Evolutionary conservation across 169 alveolate genomes (phyloP).

Genomic region (Pseudocohnilembus persalinus): DNA sequence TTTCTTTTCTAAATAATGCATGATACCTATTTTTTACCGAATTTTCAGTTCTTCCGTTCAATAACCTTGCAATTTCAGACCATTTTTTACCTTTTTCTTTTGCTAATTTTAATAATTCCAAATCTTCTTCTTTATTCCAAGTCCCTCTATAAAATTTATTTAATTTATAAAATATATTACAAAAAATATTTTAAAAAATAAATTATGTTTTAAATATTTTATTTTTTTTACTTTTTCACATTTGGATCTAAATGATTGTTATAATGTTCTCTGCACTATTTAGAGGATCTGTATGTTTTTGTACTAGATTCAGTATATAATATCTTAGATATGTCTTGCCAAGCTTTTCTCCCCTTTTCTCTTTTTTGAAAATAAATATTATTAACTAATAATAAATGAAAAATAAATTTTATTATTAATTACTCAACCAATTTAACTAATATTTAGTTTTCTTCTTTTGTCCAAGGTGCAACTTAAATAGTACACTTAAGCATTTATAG

Average conservation of each 20-base stretch:
- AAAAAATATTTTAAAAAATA: too few species aligned
- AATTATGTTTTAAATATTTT: neutral
- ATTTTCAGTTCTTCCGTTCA: slow-evolving; percentile 31
- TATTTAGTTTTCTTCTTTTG: slow-evolving; percentile 22
- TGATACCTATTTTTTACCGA: slow-evolving; percentile 17
- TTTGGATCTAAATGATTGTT: slow-evolving; percentile 19
- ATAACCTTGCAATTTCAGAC: slow-evolving; percentile 15
- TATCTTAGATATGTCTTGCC: slow-evolving; percentile 10
- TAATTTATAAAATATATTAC: neutral
- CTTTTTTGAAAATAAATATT: neutral
- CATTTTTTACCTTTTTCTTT: slow-evolving; percentile 28
- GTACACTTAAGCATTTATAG: slow-evolving; percentile 14
- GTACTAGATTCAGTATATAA: neutral
- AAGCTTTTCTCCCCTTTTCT: slow-evolving; percentile 21
- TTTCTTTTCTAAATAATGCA: slow-evolving; percentile 7
- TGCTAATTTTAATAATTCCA: neutral
- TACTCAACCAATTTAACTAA: neutral
- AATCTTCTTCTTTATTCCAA: slow-evolving; percentile 26
- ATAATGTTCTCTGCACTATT: slow-evolving; percentile 30
- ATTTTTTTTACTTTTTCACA: slow-evolving; percentile 15
- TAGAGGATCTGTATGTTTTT: slow-evolving; percentile 20
- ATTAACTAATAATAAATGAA: neutral
- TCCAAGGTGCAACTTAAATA: slow-evolving; percentile 25
- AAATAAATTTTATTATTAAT: neutral
- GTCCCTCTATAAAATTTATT: slow-evolving; percentile 7